Conservation (phyloP, 169 alveolate species). For the Plasmodium coatneyi region DNA sequence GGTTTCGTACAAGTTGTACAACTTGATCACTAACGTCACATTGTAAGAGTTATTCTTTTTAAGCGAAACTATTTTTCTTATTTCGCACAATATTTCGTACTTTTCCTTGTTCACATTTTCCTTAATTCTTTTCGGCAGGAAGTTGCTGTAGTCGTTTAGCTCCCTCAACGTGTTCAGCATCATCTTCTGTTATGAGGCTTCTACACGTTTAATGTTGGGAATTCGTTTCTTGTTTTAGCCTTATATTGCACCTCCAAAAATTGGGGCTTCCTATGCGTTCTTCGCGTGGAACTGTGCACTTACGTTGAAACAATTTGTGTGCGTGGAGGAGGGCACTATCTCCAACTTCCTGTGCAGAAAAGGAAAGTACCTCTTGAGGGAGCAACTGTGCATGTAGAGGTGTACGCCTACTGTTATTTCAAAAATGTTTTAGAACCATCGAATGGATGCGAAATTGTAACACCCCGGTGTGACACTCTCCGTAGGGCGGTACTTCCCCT, state of each 20-base stretch:
- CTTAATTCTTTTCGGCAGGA: conserved; percentile 55
- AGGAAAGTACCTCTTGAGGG: not conserved
- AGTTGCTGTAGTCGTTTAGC: conserved; percentile 55
- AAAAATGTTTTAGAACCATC: not conserved
- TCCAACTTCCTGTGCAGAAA: not conserved
- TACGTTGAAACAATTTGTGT: not conserved
- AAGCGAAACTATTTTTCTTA: conserved; percentile 17
- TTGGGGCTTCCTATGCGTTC: not conserved
- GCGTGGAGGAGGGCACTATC: not conserved
- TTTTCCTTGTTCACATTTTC: conserved; percentile 59
- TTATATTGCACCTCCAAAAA: not conserved
- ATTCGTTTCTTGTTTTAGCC: not conserved
- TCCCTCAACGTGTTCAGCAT: conserved; percentile 58
- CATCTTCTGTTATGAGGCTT: not conserved
- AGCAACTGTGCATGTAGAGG: not conserved
- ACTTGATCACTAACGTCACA: conserved; percentile 43
- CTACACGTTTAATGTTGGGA: not conserved
- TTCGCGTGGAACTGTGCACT: not conserved
- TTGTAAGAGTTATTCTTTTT: conserved; percentile 52
- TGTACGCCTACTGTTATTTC: not conserved
- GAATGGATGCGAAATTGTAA: not conserved
- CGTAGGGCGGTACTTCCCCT: not conserved
- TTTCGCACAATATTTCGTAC: conserved; percentile 45
- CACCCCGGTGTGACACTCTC: not conserved
- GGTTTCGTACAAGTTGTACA: conserved; percentile 40